A percentile compares a stretch with the other conserved stretches of the same genome.
Conservation (phyloP, 2,329 filamentous ascomycete genomes). For the Fusarium brachygibbosum region DNA sequence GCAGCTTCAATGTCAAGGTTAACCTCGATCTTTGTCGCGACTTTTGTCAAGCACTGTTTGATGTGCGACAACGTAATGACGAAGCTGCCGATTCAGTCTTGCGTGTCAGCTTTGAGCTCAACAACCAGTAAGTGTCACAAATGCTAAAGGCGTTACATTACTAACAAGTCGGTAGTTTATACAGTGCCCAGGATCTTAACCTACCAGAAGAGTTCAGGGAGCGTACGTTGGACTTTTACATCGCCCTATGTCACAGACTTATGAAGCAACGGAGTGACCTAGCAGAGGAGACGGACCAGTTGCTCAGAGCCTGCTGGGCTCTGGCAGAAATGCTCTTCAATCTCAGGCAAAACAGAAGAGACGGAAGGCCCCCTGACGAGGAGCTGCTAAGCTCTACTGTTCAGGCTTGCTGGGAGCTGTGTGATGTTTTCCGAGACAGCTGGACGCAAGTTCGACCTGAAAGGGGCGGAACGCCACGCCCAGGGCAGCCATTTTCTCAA, state of each 20-base stretch:
- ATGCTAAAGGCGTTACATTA: slow-evolving; percentile 8
- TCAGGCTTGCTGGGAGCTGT: slow-evolving; percentile 94
- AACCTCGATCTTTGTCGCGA: slow-evolving; percentile 90
- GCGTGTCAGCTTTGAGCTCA: slow-evolving; percentile 92
- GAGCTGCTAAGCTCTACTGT: slow-evolving; percentile 89
- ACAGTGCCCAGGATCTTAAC: slow-evolving; percentile 86
- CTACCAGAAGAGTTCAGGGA: slow-evolving; percentile 90
- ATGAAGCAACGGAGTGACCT: slow-evolving; percentile 92
- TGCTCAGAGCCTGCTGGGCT: slow-evolving; percentile 89
- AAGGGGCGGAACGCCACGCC: slow-evolving; percentile 80
- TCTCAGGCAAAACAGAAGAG: slow-evolving; percentile 83
- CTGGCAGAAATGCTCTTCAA: slow-evolving; percentile 94
- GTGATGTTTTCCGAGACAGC: slow-evolving; percentile 91
- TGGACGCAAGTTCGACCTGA: slow-evolving; percentile 92
- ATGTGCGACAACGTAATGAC: slow-evolving; percentile 82
- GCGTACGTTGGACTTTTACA: slow-evolving; percentile 92
- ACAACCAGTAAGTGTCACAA: slow-evolving; percentile 78
- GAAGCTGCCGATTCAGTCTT: slow-evolving; percentile 87
- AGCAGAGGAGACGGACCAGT: slow-evolving; percentile 84
- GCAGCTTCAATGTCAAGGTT: slow-evolving; percentile 75
- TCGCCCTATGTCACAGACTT: slow-evolving; percentile 91
- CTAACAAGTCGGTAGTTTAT: slow-evolving; percentile 68
- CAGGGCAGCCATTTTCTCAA: slow-evolving; percentile 81
- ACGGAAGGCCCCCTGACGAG: slow-evolving; percentile 80
- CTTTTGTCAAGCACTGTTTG: slow-evolving; percentile 92